These are phyloP conservation scores for Schrenkiella parvula DNA, from an alignment of 345 rosid species.

Conservation along the genomic window DNA sequence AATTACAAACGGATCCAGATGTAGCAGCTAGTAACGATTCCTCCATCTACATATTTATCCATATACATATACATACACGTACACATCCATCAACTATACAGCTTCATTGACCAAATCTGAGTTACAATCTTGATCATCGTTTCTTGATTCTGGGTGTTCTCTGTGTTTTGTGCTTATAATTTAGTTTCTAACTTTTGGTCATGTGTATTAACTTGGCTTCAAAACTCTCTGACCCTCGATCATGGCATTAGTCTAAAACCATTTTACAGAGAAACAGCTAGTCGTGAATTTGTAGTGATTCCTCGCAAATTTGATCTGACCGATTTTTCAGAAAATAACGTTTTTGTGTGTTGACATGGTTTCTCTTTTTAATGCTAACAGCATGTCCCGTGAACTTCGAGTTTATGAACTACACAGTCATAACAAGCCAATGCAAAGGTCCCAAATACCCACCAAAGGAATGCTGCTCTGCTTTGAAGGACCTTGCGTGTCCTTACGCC, in stretches of 20 bases:
- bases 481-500: constrained; percentile 59
- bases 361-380: constrained; percentile 18
- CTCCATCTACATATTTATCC: not conserved
- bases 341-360: constrained; percentile 1
- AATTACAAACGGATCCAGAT: constrained; percentile 4
- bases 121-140: not conserved
- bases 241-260: not conserved
- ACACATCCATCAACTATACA: not conserved
- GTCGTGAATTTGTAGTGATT: not conserved
- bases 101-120: not conserved
- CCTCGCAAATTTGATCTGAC: too few species aligned
- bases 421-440: constrained; percentile 54
- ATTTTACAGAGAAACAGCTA: not conserved
- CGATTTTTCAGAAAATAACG: not conserved
- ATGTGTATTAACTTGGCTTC: not conserved
- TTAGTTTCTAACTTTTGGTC: not conserved
- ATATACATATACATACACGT: not conserved
- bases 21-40: not conserved
- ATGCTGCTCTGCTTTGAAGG: constrained; percentile 52
- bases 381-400: constrained; percentile 65
- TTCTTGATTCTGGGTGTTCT: not conserved
- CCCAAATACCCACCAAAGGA: constrained; percentile 42
- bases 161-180: not conserved
- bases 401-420: constrained; percentile 50
- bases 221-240: not conserved